Conservation (phyloP, 805 yeast species). For the Candida tibetensis region DNA sequence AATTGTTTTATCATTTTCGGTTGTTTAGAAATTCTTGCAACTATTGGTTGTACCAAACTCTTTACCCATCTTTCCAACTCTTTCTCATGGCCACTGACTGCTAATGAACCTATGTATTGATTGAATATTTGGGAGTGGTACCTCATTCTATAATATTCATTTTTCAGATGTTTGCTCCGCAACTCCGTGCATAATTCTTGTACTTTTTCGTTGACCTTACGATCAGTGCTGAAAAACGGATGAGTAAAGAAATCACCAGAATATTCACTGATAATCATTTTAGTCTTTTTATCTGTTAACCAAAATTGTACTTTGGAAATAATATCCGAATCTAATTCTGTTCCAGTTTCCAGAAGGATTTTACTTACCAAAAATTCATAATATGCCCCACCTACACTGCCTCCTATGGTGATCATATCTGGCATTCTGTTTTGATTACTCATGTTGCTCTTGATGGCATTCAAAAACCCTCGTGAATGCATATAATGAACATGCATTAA, state of each 20-base stretch:
- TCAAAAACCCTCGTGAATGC: slow-evolving; percentile 13
- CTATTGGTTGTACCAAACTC: slow-evolving; percentile 6
- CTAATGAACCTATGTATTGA: slow-evolving; percentile 20
- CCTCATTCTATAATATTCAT: slow-evolving; percentile 9
- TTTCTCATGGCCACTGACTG: slow-evolving; percentile 4
- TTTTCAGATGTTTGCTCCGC: slow-evolving; percentile 6
- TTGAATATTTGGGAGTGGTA: slow-evolving; percentile 16
- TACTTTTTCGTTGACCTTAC: not conserved
- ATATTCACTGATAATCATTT: slow-evolving; percentile 10
- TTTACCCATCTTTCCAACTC: slow-evolving; percentile 15
- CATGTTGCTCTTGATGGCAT: slow-evolving; percentile 3
- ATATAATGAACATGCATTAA: slow-evolving; percentile 12
- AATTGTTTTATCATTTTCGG: not conserved
- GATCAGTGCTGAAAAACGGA: slow-evolving; percentile 10
- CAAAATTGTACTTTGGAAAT: slow-evolving; percentile 1
- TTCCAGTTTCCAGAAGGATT: not conserved
- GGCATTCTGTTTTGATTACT: slow-evolving; percentile 8
- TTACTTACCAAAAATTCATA: slow-evolving; percentile 11
- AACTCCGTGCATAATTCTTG: slow-evolving; percentile 6
- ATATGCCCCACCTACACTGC: slow-evolving; percentile 15
- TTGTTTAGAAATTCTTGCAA: not conserved
- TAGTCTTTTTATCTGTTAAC: slow-evolving; percentile 13
- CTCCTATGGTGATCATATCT: slow-evolving; percentile 16
- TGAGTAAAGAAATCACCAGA: slow-evolving; percentile 5
- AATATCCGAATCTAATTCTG: not conserved